Conservation (phyloP, 768 basidiomycete genomes). For the Boletus rufocinnamomeus region DNA sequence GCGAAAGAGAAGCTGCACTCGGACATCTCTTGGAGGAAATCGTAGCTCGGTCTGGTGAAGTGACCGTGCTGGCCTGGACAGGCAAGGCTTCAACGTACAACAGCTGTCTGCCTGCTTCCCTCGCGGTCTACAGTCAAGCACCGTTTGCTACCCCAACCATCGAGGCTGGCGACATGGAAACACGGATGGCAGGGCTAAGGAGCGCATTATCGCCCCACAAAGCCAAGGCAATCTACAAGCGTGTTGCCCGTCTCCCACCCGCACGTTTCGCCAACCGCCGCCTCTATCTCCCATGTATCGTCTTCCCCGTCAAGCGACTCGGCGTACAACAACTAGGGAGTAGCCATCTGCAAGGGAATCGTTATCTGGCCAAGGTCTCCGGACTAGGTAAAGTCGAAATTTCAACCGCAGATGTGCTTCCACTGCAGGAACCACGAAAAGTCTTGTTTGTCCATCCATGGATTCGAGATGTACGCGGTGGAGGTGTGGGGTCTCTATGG, state of each 20-base stretch:
- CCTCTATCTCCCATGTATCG: constrained; percentile 1
- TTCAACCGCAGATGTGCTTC: constrained; percentile 1
- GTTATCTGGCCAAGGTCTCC: constrained; percentile 5
- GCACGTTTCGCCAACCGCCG: neutral
- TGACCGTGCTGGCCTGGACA: neutral
- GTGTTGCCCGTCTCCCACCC: neutral
- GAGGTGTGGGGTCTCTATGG: neutral
- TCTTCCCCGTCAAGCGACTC: constrained; percentile 2
- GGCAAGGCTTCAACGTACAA: neutral
- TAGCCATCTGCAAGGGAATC: neutral
- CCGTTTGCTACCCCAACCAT: neutral
- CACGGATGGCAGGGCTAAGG: neutral
- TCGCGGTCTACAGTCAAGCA: neutral
- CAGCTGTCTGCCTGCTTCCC: neutral
- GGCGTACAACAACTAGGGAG: neutral
- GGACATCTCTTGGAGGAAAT: constrained; percentile 1
- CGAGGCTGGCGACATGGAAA: neutral
- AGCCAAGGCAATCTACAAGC: neutral
- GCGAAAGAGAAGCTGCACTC: neutral
- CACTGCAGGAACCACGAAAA: neutral
- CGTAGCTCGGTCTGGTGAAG: neutral
- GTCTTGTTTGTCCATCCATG: constrained; percentile 14
- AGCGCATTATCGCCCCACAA: neutral
- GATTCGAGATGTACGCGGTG: constrained; percentile 1
- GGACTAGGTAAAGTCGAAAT: constrained; percentile 5